Evolutionary conservation across 495 filamentous ascomycete species (phyloP), one percentile per base, ranked within the genome.

Genomic region (Podospora pseudoanserina): DNA sequence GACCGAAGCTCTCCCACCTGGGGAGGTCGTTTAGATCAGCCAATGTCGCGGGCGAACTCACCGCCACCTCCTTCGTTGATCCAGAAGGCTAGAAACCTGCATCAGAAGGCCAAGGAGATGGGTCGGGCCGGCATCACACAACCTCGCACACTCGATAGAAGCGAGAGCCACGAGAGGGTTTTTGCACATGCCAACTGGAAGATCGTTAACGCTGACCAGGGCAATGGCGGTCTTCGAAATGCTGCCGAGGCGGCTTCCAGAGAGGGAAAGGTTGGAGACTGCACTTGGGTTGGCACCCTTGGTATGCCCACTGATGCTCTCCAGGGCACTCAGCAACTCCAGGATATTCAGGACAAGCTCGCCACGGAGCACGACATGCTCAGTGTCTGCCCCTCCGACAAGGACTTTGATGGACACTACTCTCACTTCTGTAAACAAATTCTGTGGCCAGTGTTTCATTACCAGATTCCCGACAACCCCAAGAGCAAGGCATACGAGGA

Each of bases 401-500:
- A 87, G 70, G 93, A 97, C 74, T 92, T 96, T 59, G 91, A 96
- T 72, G 92, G 93, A 3, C 92, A 96, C 78, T 97, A 97, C 73
- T 86, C 88, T 13, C 93, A 97, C 78, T 97, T 93, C 70, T 97
- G 92, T 86, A 97, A 97, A 75, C 88, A 92, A 75, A 91, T 93
- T 60, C 85, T 94, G 23, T 93, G 91, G 91, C 91, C 91, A 6
- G 92, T 97, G 49, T 96, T 97, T 77, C 93, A 97, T 78, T 97
- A 97, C 77, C 92, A 96, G 77, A 95, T 97, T 68, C 94, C 94
- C 2, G 94, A 97, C 76, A 93, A 95, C 75, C 94, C 94, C 13
- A 97, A 96, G 83, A 97, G 92, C 87, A 97, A 97, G 81, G 94
- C 94, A 0, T 97, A 96, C 74, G 89, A 93, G 75, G 94, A 97